Base-by-base conservation (phyloP, 306 rosid genomes). In the Begonia fuchsioides region DNA sequence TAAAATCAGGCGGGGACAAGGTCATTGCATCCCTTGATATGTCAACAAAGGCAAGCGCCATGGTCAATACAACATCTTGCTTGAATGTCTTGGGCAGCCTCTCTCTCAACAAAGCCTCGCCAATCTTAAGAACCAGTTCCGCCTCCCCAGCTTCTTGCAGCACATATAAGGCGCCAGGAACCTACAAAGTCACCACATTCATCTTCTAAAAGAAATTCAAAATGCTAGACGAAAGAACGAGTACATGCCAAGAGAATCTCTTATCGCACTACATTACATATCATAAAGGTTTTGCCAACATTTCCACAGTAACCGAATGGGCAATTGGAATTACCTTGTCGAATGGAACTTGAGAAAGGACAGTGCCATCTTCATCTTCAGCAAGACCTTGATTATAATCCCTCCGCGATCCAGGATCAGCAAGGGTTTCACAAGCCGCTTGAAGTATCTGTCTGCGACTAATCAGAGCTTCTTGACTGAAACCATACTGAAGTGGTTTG, bases 131-230 rank as follows among this genome's bases (percentile, higher is more conserved):
- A 50, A 82, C 92, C 49, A 81, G 52, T 57, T 67, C 79, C 2
- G 82, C 65, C 75, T 81, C 92, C 18, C 98, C 98, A 13, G 95
- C 87, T 60, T 90, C 95, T 72, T 79, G 95, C 87, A 90, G 50
- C 40, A 66, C 83, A 19, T 94, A 85, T 53, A 90, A 50, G 55
- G 98, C 98, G 41, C 98, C 98, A 17, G 98, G 92, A 65, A 90
- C 95, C 98, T 90, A 58, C 71, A 66, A 60, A 69, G 58, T 35
- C 62, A 50, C 55, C 32, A 55, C 18, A 13, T 35, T 16, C 32
- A 40, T 44, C 46, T 39, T 26, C 51, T n/a, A 48, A 13, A 38
- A 50, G 19, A 3, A 49, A 48, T 44, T 49, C 54, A 32, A 13
- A 13, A 4, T 9, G 32, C 15, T 13, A 11, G 32, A 26, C 10